Conservation (phyloP, 1,284 basidiomycete genomes). For the Calocybe gambosa region DNA sequence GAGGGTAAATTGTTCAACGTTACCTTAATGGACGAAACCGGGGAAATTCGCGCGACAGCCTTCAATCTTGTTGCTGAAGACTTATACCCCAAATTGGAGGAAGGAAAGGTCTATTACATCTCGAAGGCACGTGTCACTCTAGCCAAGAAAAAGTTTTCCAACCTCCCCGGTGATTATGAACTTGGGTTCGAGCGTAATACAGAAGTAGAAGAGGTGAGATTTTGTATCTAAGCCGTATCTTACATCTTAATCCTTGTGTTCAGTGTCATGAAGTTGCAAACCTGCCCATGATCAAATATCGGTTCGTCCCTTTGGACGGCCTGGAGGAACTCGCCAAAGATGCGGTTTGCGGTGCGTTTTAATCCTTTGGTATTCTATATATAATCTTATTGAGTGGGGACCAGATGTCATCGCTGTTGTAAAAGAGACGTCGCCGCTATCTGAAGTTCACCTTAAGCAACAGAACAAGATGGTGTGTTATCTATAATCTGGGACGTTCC, state of each 20-base stretch:
- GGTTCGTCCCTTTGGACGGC: conserved; percentile 66
- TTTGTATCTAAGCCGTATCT: background rate
- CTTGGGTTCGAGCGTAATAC: conserved; percentile 82
- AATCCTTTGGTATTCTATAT: background rate
- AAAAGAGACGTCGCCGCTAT: conserved; percentile 69
- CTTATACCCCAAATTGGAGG: conserved; percentile 80
- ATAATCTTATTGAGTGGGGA: background rate
- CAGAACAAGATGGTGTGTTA: conserved; percentile 57
- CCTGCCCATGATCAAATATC: conserved; percentile 79
- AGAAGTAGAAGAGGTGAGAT: conserved; percentile 70
- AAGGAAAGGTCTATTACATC: conserved; percentile 91
- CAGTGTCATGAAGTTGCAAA: conserved; percentile 74
- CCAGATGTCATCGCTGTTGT: conserved; percentile 84
- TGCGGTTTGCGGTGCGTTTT: conserved; percentile 61
- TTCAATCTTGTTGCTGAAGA: conserved; percentile 89
- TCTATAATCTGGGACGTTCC: conserved; percentile 5
- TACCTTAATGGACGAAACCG: conserved; percentile 92
- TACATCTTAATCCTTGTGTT: background rate
- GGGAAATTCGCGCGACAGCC: conserved; percentile 87
- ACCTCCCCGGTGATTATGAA: conserved; percentile 92
- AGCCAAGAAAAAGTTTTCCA: conserved; percentile 97
- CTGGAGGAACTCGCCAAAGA: conserved; percentile 72
- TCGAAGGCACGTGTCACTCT: conserved; percentile 90
- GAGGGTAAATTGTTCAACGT: conserved; percentile 96
- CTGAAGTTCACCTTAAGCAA: conserved; percentile 69